Conservation (phyloP, 2,329 filamentous ascomycete species). For the Diaporthe vexans region DNA sequence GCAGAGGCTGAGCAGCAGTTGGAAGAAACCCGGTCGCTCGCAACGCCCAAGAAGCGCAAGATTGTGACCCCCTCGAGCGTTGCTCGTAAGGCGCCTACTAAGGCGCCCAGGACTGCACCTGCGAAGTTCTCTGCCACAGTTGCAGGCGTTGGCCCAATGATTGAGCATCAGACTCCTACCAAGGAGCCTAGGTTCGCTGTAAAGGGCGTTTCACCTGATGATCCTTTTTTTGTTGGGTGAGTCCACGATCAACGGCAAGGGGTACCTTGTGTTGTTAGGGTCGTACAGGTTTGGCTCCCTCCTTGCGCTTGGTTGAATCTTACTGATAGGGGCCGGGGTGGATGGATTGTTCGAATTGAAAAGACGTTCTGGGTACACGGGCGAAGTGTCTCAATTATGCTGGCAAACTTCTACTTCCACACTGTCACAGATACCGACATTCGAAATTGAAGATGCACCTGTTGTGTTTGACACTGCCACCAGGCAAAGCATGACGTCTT, state of each 20-base stretch:
- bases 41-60: conserved; percentile 21
- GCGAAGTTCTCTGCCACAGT: background rate
- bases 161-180: conserved; percentile 2
- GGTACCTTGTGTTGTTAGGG: too few relatives aligned
- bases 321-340: background rate
- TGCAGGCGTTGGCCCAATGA: background rate
- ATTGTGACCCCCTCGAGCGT: background rate
- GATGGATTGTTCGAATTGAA: too few relatives aligned
- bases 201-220: background rate
- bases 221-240: background rate
- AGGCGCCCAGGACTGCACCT: conserved; percentile 3
- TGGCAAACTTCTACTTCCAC: background rate
- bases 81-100: background rate
- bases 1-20: background rate
- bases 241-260: background rate
- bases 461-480: background rate
- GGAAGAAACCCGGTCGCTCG: background rate
- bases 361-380: too few relatives aligned
- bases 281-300: background rate
- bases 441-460: background rate
- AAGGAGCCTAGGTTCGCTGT: background rate
- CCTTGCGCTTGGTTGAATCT: background rate
- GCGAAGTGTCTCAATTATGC: too few relatives aligned
- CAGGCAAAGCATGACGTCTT: background rate
- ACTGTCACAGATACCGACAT: too few relatives aligned